Percentiles rank a stretch among this genome's conserved stretches.
Conservation (phyloP, 768 basidiomycete genomes). For the Auricularia sp. region DNA sequence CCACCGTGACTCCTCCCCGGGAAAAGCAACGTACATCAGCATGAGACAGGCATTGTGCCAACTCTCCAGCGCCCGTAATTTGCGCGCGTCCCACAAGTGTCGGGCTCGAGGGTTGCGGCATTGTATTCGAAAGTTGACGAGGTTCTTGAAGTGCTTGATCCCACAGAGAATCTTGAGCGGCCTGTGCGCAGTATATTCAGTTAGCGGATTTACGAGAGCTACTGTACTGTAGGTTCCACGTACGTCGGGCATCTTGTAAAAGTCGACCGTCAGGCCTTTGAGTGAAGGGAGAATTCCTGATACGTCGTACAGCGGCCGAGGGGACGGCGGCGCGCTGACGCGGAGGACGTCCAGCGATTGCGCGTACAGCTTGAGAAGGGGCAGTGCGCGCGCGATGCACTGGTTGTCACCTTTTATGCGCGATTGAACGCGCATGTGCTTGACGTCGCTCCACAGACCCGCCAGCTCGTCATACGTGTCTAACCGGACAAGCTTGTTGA, state of each 20-base stretch:
- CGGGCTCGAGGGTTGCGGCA: not conserved
- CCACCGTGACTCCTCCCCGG: not conserved
- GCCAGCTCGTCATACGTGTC: not conserved
- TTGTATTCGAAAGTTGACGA: not conserved
- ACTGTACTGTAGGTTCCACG: not conserved
- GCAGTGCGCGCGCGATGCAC: not conserved
- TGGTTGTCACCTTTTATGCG: not conserved
- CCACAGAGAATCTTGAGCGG: not conserved
- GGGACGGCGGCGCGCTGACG: not conserved
- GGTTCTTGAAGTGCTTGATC: not conserved
- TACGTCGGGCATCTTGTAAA: not conserved
- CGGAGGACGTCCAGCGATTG: not conserved
- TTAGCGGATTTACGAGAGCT: not conserved
- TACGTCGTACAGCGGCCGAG: not conserved
- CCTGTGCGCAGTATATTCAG: not conserved
- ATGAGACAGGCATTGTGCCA: not conserved
- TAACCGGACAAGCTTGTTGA: not conserved
- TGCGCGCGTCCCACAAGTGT: not conserved
- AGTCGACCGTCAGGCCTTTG: not conserved
- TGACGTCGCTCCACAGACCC: not conserved
- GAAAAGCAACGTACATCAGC: not conserved
- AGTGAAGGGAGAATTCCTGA: not conserved
- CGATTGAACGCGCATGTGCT: not conserved
- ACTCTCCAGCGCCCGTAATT: not conserved
- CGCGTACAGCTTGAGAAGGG: not conserved